A percentile compares a stretch with the other conserved stretches of the same genome.
Evolutionary conservation across 371 early-diverging fungal species (phyloP).

Genomic region (Synchytrium microbalum): DNA sequence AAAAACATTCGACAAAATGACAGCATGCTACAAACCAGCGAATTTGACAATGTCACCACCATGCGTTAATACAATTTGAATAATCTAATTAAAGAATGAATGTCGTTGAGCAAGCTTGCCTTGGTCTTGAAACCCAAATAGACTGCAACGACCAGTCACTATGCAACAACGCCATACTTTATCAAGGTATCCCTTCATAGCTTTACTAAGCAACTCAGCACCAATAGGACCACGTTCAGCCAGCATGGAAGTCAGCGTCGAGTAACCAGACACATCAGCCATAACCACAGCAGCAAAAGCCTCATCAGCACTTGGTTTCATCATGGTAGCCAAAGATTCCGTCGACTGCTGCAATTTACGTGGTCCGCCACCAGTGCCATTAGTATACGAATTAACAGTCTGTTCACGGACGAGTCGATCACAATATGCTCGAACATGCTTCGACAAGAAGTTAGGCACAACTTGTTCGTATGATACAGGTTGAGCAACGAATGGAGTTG

Average conservation of each 20-base stretch:
- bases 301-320: conserved; percentile 26
- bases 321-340: neutral
- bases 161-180: conserved; percentile 23
- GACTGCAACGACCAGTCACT: neutral
- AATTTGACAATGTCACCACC: conserved; percentile 52
- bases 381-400: neutral
- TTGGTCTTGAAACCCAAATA: neutral
- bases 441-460: conserved; percentile 38
- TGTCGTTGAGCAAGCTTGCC: neutral
- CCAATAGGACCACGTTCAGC: conserved; percentile 41
- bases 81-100: conserved; percentile 27
- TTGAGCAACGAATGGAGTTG: no score
- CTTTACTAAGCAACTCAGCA: conserved; percentile 36
- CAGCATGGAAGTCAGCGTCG: conserved; percentile 28
- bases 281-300: conserved; percentile 43
- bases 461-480: conserved; percentile 21
- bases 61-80: conserved; percentile 34
- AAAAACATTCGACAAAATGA: no score
- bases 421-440: conserved; percentile 31
- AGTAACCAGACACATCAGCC: conserved; percentile 47
- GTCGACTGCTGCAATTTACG: no score
- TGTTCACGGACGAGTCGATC: conserved; percentile 16
- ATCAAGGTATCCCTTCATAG: conserved; percentile 47
- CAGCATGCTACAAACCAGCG: conserved; percentile 24
- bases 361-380: neutral